phyloP scores from a whole-genome alignment of 108 stramenopile species.

The Fistulifera solaris region DNA sequence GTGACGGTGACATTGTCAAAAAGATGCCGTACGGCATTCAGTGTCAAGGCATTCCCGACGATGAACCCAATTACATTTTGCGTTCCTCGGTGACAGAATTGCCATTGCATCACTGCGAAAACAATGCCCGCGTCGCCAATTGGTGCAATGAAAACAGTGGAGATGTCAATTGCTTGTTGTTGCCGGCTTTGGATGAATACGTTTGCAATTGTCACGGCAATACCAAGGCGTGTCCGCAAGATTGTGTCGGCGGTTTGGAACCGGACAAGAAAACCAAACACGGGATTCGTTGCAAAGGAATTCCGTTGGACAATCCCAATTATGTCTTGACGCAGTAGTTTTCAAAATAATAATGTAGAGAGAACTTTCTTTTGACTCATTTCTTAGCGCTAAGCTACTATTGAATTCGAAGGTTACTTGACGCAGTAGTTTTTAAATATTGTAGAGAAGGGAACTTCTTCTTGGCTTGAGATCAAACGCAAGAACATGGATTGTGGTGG shows the following conservation, averaged over 20 bases:
- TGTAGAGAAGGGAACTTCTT: no score
- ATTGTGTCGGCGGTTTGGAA: conserved; percentile 15
- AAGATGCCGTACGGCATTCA: conserved; percentile 15
- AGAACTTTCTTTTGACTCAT: no score
- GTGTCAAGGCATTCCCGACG: conserved; percentile 20
- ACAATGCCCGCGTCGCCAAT: conserved; percentile 19
- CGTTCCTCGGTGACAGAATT: neutral
- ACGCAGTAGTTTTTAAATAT: no score
- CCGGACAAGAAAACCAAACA: conserved; percentile 8
- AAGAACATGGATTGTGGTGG: no score
- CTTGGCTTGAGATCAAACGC: no score
- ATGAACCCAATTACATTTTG: conserved; percentile 26
- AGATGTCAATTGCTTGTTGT: conserved; percentile 11
- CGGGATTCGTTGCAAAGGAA: conserved; percentile 17
- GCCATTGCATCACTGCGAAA: conserved; percentile 15
- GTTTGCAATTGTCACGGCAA: conserved; percentile 16
- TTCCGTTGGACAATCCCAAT: conserved; percentile 22
- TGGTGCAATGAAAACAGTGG: conserved; percentile 15
- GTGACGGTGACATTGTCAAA: neutral
- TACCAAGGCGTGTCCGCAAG: conserved; percentile 17
- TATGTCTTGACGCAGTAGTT: conserved; percentile 15
- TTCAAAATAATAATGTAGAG: no score
- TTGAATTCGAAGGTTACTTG: no score
- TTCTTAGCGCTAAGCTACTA: no score
- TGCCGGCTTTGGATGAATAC: conserved; percentile 17